Base-by-base conservation (phyloP, 2,329 filamentous ascomycete species). In the Fusarium secorum region DNA sequence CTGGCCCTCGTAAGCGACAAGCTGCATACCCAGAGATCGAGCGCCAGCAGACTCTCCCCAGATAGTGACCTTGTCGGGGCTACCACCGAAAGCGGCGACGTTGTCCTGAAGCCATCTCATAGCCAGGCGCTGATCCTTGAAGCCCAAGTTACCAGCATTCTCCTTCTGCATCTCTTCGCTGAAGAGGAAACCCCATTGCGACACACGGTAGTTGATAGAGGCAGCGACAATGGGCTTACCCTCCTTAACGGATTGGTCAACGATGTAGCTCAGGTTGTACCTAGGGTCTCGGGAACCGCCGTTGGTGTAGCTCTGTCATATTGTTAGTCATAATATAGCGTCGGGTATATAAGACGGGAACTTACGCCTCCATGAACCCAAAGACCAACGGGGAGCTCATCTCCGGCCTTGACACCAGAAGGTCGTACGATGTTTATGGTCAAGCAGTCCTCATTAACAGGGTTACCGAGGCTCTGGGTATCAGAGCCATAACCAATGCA, bases 241-340 rank as follows among this genome's bases (percentile, higher is more conserved):
- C 45, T 85, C 83, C 41, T 80, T 74, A 8, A 83, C 81, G 0
- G 84, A 83, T 49, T 85, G 83, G 15, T 83, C 77, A 17, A 91
- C 86, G 54, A 91, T 86, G 67, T 85, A 87, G 39, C 85, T 87
- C 62, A 90, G 81, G 75, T 91, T 91, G 76, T 91, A 91, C 33
- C 88, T 82, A 3, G 72, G 73, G 33, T 75, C 73, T 30, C 66
- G 65, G 5, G 70, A 70, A 41, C 74, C 75, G 20, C 75, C 74
- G 26, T 74, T 74, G n/a, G 60, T 51, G 24, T 74, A 76, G 51
- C 74, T 76, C 74, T 76, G 30, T 51, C 13, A 28, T 42, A 11
- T 33, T 14, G 24, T 75, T 32, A 74, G 70, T 41, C 51, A 60
- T 18, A 14, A 13, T 15, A 20, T 7, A 36, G 10, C 15, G 17